These are phyloP conservation scores for Colletotrichum higginsianum DNA, from an alignment of 2,329 filamentous ascomycete species.

Conservation along the genomic window DNA sequence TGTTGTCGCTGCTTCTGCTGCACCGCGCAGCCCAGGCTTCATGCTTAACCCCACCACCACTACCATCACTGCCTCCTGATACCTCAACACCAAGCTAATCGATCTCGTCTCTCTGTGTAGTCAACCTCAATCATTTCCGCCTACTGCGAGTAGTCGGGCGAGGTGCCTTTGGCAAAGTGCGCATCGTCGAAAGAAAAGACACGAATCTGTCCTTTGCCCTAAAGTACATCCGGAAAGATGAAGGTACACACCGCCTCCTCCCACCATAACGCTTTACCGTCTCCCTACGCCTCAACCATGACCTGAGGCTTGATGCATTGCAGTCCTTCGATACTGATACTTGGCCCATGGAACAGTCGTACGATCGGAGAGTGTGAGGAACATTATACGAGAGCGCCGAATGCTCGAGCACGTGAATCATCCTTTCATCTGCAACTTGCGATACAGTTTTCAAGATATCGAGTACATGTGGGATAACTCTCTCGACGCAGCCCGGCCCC, in stretches of 20 bases:
- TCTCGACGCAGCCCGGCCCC: not conserved
- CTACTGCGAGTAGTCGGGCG: conserved; percentile 95
- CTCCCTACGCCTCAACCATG: not conserved
- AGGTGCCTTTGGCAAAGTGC: conserved; percentile 98
- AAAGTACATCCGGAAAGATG: conserved; percentile 99
- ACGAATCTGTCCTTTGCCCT: conserved; percentile 93
- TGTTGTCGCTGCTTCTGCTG: conserved; percentile 3
- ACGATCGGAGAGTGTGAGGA: conserved; percentile 96
- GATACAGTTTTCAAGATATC: conserved; percentile 99
- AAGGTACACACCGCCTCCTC: conserved; percentile 72
- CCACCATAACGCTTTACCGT: conserved; percentile 3
- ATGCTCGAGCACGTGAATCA: conserved; percentile 99
- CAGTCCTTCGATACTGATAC: conserved; percentile 30
- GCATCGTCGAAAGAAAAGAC: conserved; percentile 98
- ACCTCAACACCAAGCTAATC: conserved; percentile 27
- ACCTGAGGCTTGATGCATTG: conserved; percentile 5
- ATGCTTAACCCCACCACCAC: not conserved
- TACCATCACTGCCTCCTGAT: not conserved
- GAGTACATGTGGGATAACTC: conserved; percentile 86
- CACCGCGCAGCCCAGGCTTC: not conserved
- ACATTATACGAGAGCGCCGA: conserved; percentile 96
- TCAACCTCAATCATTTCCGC: conserved; percentile 97
- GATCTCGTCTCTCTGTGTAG: conserved; percentile 60
- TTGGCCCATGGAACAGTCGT: conserved; percentile 74
- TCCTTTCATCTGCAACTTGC: conserved; percentile 97